Conservation (phyloP, 2,329 filamentous ascomycete species). For the Venturiaceae sp. region DNA sequence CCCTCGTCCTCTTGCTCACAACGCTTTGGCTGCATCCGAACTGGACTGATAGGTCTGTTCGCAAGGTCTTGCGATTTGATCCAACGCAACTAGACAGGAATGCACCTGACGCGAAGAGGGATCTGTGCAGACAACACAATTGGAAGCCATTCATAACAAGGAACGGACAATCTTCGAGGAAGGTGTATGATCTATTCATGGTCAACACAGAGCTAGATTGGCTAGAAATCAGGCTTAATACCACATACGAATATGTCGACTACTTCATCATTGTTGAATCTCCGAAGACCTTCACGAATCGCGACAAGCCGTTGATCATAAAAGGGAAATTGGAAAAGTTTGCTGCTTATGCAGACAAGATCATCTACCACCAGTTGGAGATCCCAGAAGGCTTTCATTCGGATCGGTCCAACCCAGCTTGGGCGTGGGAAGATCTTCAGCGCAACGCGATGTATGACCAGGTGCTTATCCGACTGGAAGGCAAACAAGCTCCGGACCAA, state of each 20-base stretch:
- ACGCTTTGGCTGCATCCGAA: no score
- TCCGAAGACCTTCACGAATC: slow-evolving; percentile 47
- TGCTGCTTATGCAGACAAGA: slow-evolving; percentile 45
- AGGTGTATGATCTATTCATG: slow-evolving; percentile 53
- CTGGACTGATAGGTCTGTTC: no score
- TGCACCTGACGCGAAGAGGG: not conserved
- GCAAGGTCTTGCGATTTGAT: no score
- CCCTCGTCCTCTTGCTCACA: no score
- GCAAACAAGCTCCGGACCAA: slow-evolving; percentile 27
- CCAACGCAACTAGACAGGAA: no score
- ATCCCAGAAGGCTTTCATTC: slow-evolving; percentile 19
- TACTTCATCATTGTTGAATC: slow-evolving; percentile 57
- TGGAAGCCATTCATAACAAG: not conserved
- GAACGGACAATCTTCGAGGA: slow-evolving; percentile 17
- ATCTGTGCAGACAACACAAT: not conserved
- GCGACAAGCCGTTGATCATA: slow-evolving; percentile 44
- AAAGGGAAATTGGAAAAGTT: slow-evolving; percentile 44
- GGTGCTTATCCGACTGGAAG: slow-evolving; percentile 41
- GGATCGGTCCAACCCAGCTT: slow-evolving; percentile 30
- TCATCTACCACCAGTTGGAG: slow-evolving; percentile 48
- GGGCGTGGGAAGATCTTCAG: slow-evolving; percentile 44
- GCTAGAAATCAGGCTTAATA: slow-evolving; percentile 54
- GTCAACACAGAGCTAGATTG: slow-evolving; percentile 56
- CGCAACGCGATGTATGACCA: slow-evolving; percentile 49
- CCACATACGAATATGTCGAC: slow-evolving; percentile 48